A percentile compares a stretch with the other conserved stretches of the same genome.
Conservation (phyloP, 2,329 filamentous ascomycete species). For the Akanthomyces lecanii region DNA sequence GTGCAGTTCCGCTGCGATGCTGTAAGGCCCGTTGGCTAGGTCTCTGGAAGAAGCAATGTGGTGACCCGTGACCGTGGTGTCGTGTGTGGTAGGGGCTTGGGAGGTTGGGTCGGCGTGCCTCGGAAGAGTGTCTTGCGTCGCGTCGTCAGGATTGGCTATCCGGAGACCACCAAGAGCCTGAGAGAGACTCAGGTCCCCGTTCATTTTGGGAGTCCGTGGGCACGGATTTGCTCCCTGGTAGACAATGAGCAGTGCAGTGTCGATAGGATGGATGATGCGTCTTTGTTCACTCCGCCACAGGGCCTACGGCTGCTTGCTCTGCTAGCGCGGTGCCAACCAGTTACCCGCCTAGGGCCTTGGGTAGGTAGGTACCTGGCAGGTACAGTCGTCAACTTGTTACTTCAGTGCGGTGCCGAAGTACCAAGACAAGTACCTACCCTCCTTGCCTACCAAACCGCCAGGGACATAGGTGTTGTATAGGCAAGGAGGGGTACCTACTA, state of each 20-base stretch:
- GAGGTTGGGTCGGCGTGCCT: constrained; percentile 19
- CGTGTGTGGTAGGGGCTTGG: background rate
- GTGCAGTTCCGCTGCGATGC: background rate
- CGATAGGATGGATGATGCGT: constrained; percentile 14
- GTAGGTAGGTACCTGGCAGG: too few species aligned
- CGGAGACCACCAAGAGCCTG: constrained; percentile 89
- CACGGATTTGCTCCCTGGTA: constrained; percentile 16
- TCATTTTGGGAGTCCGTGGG: constrained; percentile 56
- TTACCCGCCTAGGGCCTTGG: background rate
- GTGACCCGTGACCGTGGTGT: background rate
- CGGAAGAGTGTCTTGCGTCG: constrained; percentile 33
- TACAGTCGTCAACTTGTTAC: too few species aligned
- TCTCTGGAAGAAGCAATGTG: background rate
- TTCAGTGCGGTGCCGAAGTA: too few species aligned
- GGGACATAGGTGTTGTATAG: too few species aligned
- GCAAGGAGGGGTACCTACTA: too few species aligned
- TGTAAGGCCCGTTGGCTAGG: background rate
- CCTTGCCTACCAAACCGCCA: too few species aligned
- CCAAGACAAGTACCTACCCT: too few species aligned
- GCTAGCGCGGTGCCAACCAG: background rate
- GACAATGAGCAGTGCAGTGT: constrained; percentile 18
- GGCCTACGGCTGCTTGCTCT: constrained; percentile 1
- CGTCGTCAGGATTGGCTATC: constrained; percentile 93
- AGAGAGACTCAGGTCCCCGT: constrained; percentile 87
- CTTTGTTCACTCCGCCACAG: constrained; percentile 12